phyloP scores from a whole-genome alignment of 2,329 filamentous ascomycete species.

The Cladosporium sp. region DNA sequence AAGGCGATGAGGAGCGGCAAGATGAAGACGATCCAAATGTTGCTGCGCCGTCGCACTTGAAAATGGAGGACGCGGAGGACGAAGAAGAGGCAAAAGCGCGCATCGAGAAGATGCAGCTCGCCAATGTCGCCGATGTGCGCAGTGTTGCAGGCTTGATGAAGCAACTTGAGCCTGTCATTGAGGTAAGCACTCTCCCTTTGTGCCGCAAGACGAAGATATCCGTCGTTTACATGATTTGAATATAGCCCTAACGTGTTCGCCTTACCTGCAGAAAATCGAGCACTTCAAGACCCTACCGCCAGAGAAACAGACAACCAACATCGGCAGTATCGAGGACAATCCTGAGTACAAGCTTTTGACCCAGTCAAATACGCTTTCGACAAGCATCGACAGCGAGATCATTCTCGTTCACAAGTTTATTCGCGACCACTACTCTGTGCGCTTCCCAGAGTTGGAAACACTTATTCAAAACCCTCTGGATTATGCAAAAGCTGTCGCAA shows the following conservation, averaged over 20 bases:
- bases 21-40: constrained; percentile 57
- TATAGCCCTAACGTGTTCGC: constrained; percentile 64
- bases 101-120: constrained; percentile 77
- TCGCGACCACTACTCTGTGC: constrained; percentile 87
- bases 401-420: constrained; percentile 94
- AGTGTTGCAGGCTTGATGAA: constrained; percentile 78
- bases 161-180: constrained; percentile 72
- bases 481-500: constrained; percentile 91
- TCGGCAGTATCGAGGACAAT: constrained; percentile 87
- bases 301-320: constrained; percentile 58
- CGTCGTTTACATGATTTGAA: constrained; percentile 60
- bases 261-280: constrained; percentile 68
- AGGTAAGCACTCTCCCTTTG: constrained; percentile 57
- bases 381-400: constrained; percentile 89
- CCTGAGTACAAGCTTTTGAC: constrained; percentile 87
- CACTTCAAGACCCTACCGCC: constrained; percentile 68
- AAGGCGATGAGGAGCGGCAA: constrained; percentile 52
- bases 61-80: constrained; percentile 53
- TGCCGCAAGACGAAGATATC: constrained; percentile 28
- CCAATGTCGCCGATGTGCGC: constrained; percentile 69
- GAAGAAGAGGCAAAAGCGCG: constrained; percentile 70
- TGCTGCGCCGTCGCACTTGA: constrained; percentile 35
- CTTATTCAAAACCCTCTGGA: constrained; percentile 89
- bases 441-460: constrained; percentile 89
- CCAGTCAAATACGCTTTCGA: constrained; percentile 83